Percentiles rank a stretch among this genome's conserved stretches.
phyloP scores from a whole-genome alignment of 192 early-diverging fungal species.

The Gonapodya sp. region DNA sequence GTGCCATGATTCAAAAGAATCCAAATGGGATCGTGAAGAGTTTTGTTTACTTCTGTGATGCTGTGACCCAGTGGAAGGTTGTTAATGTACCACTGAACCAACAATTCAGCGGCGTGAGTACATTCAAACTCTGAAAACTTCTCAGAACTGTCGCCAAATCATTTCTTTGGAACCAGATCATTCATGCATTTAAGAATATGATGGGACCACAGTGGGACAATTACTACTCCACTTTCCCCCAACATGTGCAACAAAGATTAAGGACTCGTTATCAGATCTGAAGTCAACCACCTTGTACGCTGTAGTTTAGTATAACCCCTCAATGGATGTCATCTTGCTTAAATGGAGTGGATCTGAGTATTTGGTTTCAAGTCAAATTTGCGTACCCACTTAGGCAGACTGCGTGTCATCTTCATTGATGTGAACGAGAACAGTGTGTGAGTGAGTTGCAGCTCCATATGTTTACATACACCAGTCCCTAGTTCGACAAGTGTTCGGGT shows the following conservation, averaged over 20 bases:
- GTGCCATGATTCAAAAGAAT: constrained; percentile 82
- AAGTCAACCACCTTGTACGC: not conserved
- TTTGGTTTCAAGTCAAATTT: no score
- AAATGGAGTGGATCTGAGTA: no score
- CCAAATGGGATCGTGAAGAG: constrained; percentile 51
- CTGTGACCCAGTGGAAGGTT: constrained; percentile 22
- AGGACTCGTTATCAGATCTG: not conserved
- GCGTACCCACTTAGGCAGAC: no score
- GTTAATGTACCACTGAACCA: constrained; percentile 21
- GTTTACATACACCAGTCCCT: no score
- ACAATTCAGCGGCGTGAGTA: constrained; percentile 18
- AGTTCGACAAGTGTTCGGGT: no score
- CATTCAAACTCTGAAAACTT: not conserved
- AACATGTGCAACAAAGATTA: constrained; percentile 21
- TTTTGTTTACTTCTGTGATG: constrained; percentile 29
- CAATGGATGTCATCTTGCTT: no score
- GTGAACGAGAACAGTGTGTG: no score
- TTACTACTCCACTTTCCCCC: constrained; percentile 29
- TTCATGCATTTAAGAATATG: constrained; percentile 57
- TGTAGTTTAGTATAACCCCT: not conserved
- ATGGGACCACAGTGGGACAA: constrained; percentile 50
- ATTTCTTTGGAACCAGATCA: constrained; percentile 20
- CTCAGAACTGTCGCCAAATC: not conserved
- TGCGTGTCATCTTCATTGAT: no score
- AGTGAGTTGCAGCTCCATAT: no score